Evolutionary conservation across 768 basidiomycete genomes (phyloP), one percentile per base, ranked within the genome.

Genomic region (Cystofilobasidium capitatum): DNA sequence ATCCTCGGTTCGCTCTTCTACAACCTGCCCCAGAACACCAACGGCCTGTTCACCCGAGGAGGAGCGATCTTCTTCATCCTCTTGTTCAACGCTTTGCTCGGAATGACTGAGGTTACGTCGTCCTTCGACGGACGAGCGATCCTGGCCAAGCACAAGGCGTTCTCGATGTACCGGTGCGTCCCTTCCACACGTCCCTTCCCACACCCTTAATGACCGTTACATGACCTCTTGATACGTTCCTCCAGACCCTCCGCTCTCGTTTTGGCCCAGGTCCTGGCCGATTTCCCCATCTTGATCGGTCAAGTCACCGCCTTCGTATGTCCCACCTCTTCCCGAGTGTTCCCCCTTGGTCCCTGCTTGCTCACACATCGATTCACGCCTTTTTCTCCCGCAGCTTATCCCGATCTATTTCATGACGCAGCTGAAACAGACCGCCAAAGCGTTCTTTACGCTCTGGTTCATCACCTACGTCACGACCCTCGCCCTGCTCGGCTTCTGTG

Each of bases 1-100:
- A 81, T 88, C 47, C 79, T 88, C 71, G 90, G 90, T 40, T 85
- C 82, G 10, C 83, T 86, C 10, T 94, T 84, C 79, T 84, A 85
- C 73, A 83, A 86, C 58, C 81, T 87, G 58, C 88, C 89, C 1
- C 73, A 81, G 17, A 86, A 87, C 0, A 83, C 91, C 8, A 81
- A 82, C 47, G 91, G 91, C 37, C 88, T 86, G 0, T 96, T 96
- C 78, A 91, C 90, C 31, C 84, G 91, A 70, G 89, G 89, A 55
- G 82, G 88, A 77, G 84, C 91, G 36, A 82, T 93, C 62, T 91
- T 92, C 75, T 86, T 74, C 39, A 83, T 77, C 33, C 45, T 61
- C n/a, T 58, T 64, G 37, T 58, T 65, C 59, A 70, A 51, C 58
- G 60, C 60, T 2, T 20, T 69, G 77, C 69, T 70, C 59, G 67